Percentiles rank a stretch among this genome's conserved stretches.
Evolutionary conservation across 805 yeast species (phyloP).

Genomic region (Wickerhamomyces queroliae): DNA sequence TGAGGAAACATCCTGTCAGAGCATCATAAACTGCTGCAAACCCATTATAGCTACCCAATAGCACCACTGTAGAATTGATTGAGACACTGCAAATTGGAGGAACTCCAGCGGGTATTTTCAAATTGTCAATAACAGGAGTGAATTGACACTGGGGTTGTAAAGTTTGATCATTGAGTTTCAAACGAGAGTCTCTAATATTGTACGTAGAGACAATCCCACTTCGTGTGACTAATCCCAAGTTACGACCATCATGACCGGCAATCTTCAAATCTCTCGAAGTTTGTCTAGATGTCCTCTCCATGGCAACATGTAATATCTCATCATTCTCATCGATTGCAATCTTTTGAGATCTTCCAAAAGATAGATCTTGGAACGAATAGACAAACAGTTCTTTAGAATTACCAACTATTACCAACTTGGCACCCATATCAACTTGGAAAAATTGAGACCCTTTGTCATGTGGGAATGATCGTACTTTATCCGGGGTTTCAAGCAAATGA

Average conservation of each 20-base stretch:
- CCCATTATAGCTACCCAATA: constrained; percentile 19
- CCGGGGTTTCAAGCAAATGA: constrained; percentile 4
- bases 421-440: constrained; percentile 21
- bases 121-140: constrained; percentile 11
- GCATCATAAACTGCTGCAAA: constrained; percentile 19
- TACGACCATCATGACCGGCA: constrained; percentile 23
- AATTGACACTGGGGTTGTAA: constrained; percentile 2
- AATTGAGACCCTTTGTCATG: constrained; percentile 2
- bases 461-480: constrained; percentile 2
- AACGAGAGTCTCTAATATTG: constrained; percentile 11
- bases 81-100: constrained; percentile 14
- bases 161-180: background rate
- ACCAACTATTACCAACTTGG: constrained; percentile 11
- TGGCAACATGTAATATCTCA: constrained; percentile 7
- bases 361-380: constrained; percentile 7
- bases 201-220: constrained; percentile 8
- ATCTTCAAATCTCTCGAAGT: constrained; percentile 8
- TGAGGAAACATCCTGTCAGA: constrained; percentile 13
- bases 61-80: constrained; percentile 17
- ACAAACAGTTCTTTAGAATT: constrained; percentile 1
- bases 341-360: constrained; percentile 8
- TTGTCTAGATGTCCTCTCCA: constrained; percentile 7
- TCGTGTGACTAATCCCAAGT: constrained; percentile 13
- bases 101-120: constrained; percentile 9
- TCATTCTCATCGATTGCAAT: constrained; percentile 4